Base-by-base conservation (phyloP, 2,329 filamentous ascomycete genomes). In the Botrytis squamosa region DNA sequence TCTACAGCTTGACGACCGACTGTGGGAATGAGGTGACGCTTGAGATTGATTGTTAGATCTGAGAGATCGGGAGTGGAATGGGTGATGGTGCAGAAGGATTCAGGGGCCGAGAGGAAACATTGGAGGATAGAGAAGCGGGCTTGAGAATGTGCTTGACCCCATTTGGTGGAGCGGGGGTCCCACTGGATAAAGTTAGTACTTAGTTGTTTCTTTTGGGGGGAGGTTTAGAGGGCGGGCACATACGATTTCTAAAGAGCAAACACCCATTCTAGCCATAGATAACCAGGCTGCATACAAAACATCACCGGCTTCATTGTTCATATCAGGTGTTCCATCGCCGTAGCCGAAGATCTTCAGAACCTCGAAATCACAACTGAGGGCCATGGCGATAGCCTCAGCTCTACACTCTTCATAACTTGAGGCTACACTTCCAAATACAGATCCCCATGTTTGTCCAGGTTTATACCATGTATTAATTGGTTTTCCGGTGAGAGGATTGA, bases 341-440 rank as follows among this genome's bases (percentile, higher is more conserved):
- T 95, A 96, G 40, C 95, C 95, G 78, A 98, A 98, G 80, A 98
- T 95, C 81, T 94, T 88, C 33, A 98, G 87, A 68, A 97, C 93
- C 18, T 90, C 87, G 81, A 97, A 97, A 80, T 98, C 95, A 83
- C 95, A 97, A 80, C 91, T 90, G 7, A 98, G 86, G 60, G 90
- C 91, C 94, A 98, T 97, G 70, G 95, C 95, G 18, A 98, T 95
- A 79, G 94, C 92, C 82, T 98, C 95, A 7, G 95, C 95, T 72
- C 95, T 91, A 82, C 95, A 98, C 83, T 98, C 95, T 83, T 98
- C 95, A 80, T 97, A 98, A 25, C 91, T 93, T 5, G 92, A 93
- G 55, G 95, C 94, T 76, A 97, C 89, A 75, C 92, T 89, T 40
- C 95, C 94, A 80, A 98, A 98, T 0, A 97, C 93, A 8, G 91